Percentiles rank a stretch among this genome's conserved stretches.
These are phyloP conservation scores for Bauhinia variegata DNA, from an alignment of 306 rosid species.

Conservation along the genomic window DNA sequence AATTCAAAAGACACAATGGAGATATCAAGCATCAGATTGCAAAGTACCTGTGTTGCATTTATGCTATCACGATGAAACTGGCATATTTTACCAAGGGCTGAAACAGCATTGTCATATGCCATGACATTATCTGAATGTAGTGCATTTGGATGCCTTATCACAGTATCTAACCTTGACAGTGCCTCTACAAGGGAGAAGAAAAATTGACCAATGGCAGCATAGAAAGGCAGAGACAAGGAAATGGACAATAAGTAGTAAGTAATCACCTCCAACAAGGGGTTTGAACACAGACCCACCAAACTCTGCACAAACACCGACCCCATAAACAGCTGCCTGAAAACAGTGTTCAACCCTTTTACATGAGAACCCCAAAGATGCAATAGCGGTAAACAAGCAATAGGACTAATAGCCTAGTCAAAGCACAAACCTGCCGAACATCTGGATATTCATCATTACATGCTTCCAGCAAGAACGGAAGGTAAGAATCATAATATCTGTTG, in stretches of 20 bases:
- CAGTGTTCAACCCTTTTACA: constrained; percentile 24
- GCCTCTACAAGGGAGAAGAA: constrained; percentile 68
- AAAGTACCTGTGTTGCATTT: constrained; percentile 83
- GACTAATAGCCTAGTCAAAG: constrained; percentile 1
- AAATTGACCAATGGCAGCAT: constrained; percentile 11
- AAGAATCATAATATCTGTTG: constrained; percentile 82
- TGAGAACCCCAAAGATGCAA: constrained; percentile 12
- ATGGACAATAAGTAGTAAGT: constrained; percentile 21
- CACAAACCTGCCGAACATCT: constrained; percentile 88
- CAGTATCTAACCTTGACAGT: constrained; percentile 82
- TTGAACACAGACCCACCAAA: constrained; percentile 90
- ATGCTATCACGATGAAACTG: constrained; percentile 87
- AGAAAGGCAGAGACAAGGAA: constrained; percentile 5
- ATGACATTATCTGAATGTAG: constrained; percentile 70
- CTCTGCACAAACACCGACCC: constrained; percentile 97
- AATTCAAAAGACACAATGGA: constrained; percentile 14
- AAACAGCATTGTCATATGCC: constrained; percentile 98
- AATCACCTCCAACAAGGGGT: constrained; percentile 76
- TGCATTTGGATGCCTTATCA: constrained; percentile 87
- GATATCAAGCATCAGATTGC: constrained; percentile 18
- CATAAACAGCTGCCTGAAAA: constrained; percentile 97
- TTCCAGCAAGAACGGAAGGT: constrained; percentile 90
- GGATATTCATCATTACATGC: constrained; percentile 95
- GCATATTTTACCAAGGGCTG: constrained; percentile 92
- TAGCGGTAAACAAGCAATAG: constrained; percentile 11